Evolutionary conservation across 257 asterid species (phyloP).

Genomic region (Phtheirospermum japonicum): DNA sequence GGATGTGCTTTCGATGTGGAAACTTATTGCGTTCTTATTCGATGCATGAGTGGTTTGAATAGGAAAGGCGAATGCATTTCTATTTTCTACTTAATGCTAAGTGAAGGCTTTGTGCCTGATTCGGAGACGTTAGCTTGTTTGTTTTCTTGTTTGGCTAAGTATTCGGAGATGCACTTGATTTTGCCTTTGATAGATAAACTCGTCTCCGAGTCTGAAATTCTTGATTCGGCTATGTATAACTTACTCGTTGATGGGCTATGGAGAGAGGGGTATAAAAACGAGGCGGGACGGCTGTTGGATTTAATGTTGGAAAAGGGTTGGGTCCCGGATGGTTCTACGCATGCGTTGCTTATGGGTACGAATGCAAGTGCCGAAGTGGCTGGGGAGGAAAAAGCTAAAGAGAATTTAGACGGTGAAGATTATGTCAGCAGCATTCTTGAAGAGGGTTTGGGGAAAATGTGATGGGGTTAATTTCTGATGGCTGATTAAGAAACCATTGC

Average conservation of each 20-base stretch:
- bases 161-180: constrained; percentile 47
- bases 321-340: constrained; percentile 67
- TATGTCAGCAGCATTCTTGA: constrained; percentile 60
- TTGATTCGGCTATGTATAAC: constrained; percentile 47
- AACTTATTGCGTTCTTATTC: constrained; percentile 52
- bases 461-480: constrained; percentile 2
- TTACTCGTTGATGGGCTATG: constrained; percentile 60
- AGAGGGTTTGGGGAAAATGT: constrained; percentile 48
- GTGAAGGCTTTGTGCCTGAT: constrained; percentile 45
- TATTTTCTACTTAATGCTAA: constrained; percentile 55
- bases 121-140: constrained; percentile 46
- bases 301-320: constrained; percentile 77
- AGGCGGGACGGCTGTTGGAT: constrained; percentile 56
- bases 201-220: constrained; percentile 32
- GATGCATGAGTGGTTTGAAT: constrained; percentile 35
- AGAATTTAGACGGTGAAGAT: constrained; percentile 36
- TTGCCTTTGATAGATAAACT: constrained; percentile 41
- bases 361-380: constrained; percentile 26
- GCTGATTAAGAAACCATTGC: too few relatives aligned
- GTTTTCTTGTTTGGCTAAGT: constrained; percentile 44
- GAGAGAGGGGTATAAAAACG: constrained; percentile 62
- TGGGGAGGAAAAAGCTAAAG: neutral
- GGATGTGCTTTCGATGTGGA: constrained; percentile 52
- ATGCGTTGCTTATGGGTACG: constrained; percentile 58
- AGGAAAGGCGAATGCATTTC: constrained; percentile 29